Base-by-base conservation (phyloP, 441 rosid genomes). In the Gossypium davidsonii region DNA sequence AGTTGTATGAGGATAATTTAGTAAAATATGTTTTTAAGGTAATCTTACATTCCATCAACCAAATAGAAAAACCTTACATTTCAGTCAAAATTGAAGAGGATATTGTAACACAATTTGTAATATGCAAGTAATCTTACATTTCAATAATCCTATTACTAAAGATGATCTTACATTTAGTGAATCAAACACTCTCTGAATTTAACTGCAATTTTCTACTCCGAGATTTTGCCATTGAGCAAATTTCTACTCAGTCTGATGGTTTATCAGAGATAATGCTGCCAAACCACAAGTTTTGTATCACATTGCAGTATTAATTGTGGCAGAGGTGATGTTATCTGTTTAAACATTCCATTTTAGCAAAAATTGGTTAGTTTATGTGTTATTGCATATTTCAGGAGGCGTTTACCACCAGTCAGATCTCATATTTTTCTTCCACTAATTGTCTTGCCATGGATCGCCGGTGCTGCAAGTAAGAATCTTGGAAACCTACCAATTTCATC, bases 401-500 rank as follows among this genome's bases (percentile, higher is more conserved):
- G 85, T 73, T 78, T 94, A 79, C 96, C 98, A 53, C 96, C 91
- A 0, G 57, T 91, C 71, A 89, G 86, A 73, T 86, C 96, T 5
- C 88, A 90, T 77, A 73, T 89, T 48, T 85, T 88, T 59, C 97
- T 94, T 65, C 93, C 96, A 1, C 73, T 89, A 73, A 72, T 87
- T 78, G 80, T 89, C 77, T 74, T 87, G 73, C 96, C 96, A 71
- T 94, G 97, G 98, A 68, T 90, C 80, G 76, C 86, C 72, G 85
- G 81, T 21, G 88, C 96, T 70, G 84, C 87, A 74, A 17, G 98
- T 93, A 89, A 84, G 85, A 77, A 21, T 79, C 68, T 73, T 31
- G 49, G 26, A 25, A 59, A 72, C 21, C 34, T 15, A 26, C 59
- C 42, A 21, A 49, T 55, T 73, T 64, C 28, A 12, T 66, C 55